Evolutionary conservation across 768 basidiomycete genomes (phyloP).

Genomic region (Austroboletus festivus): DNA sequence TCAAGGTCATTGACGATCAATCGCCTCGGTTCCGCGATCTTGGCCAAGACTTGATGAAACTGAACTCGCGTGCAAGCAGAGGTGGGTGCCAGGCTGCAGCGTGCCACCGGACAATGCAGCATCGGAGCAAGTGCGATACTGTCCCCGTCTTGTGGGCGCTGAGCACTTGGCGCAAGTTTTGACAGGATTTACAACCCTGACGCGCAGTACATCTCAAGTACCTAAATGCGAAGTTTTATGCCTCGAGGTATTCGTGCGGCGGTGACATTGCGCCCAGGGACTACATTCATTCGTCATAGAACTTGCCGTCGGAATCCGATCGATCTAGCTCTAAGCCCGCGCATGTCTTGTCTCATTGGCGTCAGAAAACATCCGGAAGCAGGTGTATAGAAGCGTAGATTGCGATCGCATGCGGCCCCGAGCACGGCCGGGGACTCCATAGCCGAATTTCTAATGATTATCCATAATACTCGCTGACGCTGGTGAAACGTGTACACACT

Average conservation of each 20-base stretch:
- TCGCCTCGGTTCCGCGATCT: slow-evolving; percentile 28
- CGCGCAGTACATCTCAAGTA: slow-evolving; percentile 27
- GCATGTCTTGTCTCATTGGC: slow-evolving; percentile 11
- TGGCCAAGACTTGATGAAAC: slow-evolving; percentile 7
- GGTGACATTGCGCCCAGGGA: slow-evolving; percentile 27
- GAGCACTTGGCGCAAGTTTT: slow-evolving; percentile 8
- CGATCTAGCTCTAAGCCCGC: slow-evolving; percentile 20
- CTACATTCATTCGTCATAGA: slow-evolving; percentile 27
- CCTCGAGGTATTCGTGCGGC: slow-evolving; percentile 36
- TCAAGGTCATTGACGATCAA: slow-evolving; percentile 21
- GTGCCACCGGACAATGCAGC: slow-evolving; percentile 9
- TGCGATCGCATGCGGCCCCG: slow-evolving; percentile 23
- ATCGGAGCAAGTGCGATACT: slow-evolving; percentile 10
- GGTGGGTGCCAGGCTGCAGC: slow-evolving; percentile 8
- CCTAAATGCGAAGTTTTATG: slow-evolving; percentile 27
- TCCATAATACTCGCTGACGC: slow-evolving; percentile 16
- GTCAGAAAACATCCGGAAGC: slow-evolving; percentile 9
- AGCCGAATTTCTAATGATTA: slow-evolving; percentile 28
- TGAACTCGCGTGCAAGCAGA: slow-evolving; percentile 16
- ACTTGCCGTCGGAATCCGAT: slow-evolving; percentile 27
- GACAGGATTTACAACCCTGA: slow-evolving; percentile 31
- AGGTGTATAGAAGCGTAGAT: slow-evolving; percentile 6
- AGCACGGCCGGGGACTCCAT: slow-evolving; percentile 16
- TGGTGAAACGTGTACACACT: slow-evolving; percentile 26
- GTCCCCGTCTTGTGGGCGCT: background rate